Conservation (phyloP, 2,329 filamentous ascomycete genomes). For the Gnomoniopsis smithogilvyi region DNA sequence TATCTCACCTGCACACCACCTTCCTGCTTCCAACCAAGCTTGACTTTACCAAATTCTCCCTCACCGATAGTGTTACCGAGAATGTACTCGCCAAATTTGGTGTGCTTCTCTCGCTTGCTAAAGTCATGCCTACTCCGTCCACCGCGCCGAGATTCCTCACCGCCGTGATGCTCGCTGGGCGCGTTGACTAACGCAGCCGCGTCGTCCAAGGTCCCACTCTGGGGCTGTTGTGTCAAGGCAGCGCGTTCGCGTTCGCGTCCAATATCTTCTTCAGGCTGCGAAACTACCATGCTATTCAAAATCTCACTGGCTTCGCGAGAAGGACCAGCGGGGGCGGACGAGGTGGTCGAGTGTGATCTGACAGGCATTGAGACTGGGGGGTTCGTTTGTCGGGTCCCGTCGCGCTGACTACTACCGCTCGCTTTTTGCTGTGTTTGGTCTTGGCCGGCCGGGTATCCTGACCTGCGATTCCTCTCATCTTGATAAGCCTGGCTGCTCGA, state of each 20-base stretch:
- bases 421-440: constrained; percentile 37
- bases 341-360: constrained; percentile 41
- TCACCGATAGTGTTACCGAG: constrained; percentile 94
- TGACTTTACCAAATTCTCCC: constrained; percentile 98
- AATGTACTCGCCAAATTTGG: constrained; percentile 93
- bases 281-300: constrained; percentile 72
- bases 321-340: constrained; percentile 55
- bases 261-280: constrained; percentile 71
- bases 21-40: constrained; percentile 96
- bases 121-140: constrained; percentile 60
- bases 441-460: constrained; percentile 31
- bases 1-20: constrained; percentile 71
- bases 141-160: constrained; percentile 45
- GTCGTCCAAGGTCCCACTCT: constrained; percentile 36
- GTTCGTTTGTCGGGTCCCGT: constrained; percentile 31
- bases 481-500: constrained; percentile 26
- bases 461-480: constrained; percentile 37
- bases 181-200: constrained; percentile 41
- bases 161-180: constrained; percentile 34
- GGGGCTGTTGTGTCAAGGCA: constrained; percentile 53
- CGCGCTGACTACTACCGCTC: constrained; percentile 34
- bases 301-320: constrained; percentile 76
- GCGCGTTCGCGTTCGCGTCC: constrained; percentile 69
- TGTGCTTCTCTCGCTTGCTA: constrained; percentile 64
- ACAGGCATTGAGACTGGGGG: constrained; percentile 40